A percentile compares a stretch with the other conserved stretches of the same genome.
phyloP scores from a whole-genome alignment of 2,329 filamentous ascomycete species.

The Claviceps quebecensis region DNA sequence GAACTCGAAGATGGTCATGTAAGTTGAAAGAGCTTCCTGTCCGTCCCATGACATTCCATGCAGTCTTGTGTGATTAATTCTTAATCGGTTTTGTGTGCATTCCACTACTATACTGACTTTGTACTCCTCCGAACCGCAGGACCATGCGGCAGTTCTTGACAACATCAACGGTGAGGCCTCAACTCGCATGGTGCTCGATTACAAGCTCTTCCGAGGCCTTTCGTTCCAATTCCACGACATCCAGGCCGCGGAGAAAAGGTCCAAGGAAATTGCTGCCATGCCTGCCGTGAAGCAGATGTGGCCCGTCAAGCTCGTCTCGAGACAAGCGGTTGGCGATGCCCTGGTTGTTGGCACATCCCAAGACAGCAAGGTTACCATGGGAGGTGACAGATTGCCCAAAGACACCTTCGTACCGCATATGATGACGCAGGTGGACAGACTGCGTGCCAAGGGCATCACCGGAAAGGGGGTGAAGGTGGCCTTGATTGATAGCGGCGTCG shows the following conservation, averaged over 20 bases:
- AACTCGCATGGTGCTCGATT: constrained; percentile 33
- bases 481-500: constrained; percentile 41
- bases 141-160: constrained; percentile 1
- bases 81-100: no score
- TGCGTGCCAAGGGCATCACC: constrained; percentile 32
- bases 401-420: constrained; percentile 33
- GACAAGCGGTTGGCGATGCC: constrained; percentile 29
- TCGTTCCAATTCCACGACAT: constrained; percentile 38
- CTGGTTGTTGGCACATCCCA: constrained; percentile 21
- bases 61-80: not conserved
- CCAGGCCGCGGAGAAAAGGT: constrained; percentile 28
- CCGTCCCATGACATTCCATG: not conserved
- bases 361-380: constrained; percentile 3
- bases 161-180: constrained; percentile 14
- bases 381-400: constrained; percentile 10
- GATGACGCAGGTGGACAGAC: constrained; percentile 42
- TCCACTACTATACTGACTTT: no score
- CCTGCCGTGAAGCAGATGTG: constrained; percentile 35
- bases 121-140: not conserved
- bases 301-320: constrained; percentile 28
- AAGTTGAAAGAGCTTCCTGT: constrained; percentile 4
- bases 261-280: constrained; percentile 25
- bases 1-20: constrained; percentile 38
- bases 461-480: constrained; percentile 40
- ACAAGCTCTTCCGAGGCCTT: constrained; percentile 38